These are phyloP conservation scores for Nicotiana rustica DNA, from an alignment of 305 asterid genomes.

Conservation along the genomic window DNA sequence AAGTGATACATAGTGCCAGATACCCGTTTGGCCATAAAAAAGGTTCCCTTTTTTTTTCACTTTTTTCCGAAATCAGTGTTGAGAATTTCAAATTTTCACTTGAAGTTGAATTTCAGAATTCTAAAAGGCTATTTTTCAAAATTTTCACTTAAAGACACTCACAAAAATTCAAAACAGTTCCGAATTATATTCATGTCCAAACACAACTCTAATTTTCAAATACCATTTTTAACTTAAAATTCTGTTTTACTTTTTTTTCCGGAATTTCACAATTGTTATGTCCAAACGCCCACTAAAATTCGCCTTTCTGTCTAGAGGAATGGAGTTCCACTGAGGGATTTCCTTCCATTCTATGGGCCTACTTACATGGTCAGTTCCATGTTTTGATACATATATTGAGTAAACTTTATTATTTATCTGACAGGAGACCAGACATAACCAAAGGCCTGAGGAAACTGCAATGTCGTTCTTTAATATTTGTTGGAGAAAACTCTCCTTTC, in stretches of 20 bases:
- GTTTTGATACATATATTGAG: background rate
- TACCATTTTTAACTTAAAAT: no score
- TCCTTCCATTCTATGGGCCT: background rate
- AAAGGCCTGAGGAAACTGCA: slow-evolving; percentile 68
- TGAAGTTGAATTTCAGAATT: no score
- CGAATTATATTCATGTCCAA: no score
- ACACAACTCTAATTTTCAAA: no score
- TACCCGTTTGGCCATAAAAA: background rate
- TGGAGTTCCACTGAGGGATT: background rate
- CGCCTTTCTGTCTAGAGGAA: background rate
- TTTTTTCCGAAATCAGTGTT: no score
- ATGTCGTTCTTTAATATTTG: slow-evolving; percentile 86
- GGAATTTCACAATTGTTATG: no score
- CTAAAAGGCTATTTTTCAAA: no score
- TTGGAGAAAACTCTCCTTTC: slow-evolving; percentile 92
- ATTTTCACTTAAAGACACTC: no score
- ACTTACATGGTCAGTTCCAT: background rate
- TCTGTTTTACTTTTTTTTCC: no score
- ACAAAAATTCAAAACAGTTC: no score
- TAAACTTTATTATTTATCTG: slow-evolving; percentile 27
- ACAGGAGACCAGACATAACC: slow-evolving; percentile 91
- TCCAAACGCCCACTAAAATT: background rate
- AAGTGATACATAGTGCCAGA: background rate
- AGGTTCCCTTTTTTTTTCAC: no score
- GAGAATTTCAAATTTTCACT: no score